Conservation (phyloP, 2,329 filamentous ascomycete species). For the Thyridium curvatum region DNA sequence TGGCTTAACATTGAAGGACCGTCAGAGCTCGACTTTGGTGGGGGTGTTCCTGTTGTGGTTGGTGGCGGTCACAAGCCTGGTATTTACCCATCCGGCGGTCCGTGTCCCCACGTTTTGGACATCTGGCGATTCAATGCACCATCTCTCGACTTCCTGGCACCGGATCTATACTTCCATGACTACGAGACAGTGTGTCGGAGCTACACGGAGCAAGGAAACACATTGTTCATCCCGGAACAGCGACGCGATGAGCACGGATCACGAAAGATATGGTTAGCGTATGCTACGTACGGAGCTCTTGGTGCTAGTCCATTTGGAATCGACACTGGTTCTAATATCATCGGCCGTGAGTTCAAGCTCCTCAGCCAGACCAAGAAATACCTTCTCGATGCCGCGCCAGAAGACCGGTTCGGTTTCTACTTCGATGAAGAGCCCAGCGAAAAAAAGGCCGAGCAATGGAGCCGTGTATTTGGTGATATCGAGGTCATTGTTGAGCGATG, state of each 20-base stretch:
- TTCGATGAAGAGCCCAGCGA: conserved; percentile 16
- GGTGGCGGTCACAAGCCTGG: conserved; percentile 40
- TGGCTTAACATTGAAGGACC: conserved; percentile 28
- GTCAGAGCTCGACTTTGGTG: conserved; percentile 17
- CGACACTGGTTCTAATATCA: conserved; percentile 28
- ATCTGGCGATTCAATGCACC: conserved; percentile 36
- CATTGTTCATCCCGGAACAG: conserved; percentile 47
- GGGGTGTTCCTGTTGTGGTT: conserved; percentile 32
- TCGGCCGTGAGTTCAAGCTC: conserved; percentile 11
- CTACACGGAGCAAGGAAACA: conserved; percentile 34
- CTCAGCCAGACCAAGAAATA: conserved; percentile 24
- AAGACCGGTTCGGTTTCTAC: conserved; percentile 18
- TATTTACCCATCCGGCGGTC: conserved; percentile 38
- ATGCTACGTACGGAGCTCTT: conserved; percentile 20
- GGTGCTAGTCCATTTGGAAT: conserved; percentile 26
- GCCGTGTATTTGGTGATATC: conserved; percentile 21
- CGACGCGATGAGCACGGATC: conserved; percentile 39
- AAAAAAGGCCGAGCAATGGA: conserved; percentile 5
- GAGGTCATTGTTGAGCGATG: conserved; percentile 28
- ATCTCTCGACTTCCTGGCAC: conserved; percentile 36
- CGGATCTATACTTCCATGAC: conserved; percentile 35
- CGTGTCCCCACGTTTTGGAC: conserved; percentile 32
- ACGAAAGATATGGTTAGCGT: conserved; percentile 32
- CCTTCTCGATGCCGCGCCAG: conserved; percentile 11
- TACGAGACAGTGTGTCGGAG: conserved; percentile 33